Conservation (phyloP, 2,329 filamentous ascomycete genomes). For the Cryphonectria naterciae region DNA sequence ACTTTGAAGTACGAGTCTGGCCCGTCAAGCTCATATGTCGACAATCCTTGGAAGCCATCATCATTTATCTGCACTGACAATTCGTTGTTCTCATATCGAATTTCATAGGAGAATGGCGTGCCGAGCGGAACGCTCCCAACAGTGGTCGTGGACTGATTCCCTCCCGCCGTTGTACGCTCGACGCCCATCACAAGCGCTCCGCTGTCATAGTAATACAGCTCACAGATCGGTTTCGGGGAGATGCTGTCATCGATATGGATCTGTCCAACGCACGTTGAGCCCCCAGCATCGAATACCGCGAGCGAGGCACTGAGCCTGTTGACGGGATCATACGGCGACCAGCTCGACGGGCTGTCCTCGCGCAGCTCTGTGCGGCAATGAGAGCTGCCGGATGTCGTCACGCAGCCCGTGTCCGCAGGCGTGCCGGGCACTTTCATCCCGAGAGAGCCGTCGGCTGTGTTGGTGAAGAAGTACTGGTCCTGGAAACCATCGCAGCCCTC, state of each 20-base stretch:
- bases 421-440: constrained; percentile 46
- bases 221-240: constrained; percentile 45
- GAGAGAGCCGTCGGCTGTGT: constrained; percentile 38
- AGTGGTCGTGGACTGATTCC: constrained; percentile 37
- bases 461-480: constrained; percentile 43
- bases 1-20: constrained; percentile 14
- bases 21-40: constrained; percentile 4
- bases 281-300: constrained; percentile 39
- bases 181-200: constrained; percentile 45
- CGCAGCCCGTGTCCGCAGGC: constrained; percentile 38
- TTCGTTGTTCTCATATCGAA: constrained; percentile 3
- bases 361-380: constrained; percentile 49
- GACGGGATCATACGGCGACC: constrained; percentile 39
- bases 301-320: constrained; percentile 42
- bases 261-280: constrained; percentile 45
- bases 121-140: not conserved
- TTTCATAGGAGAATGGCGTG: not conserved
- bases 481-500: constrained; percentile 43
- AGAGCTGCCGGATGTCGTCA: constrained; percentile 44
- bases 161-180: constrained; percentile 40
- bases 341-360: constrained; percentile 39
- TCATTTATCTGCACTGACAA: constrained; percentile 9
- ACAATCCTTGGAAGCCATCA: not conserved
- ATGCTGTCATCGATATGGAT: constrained; percentile 43
- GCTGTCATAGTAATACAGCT: constrained; percentile 43